Evolutionary conservation across 2,329 filamentous ascomycete genomes (phyloP).

Genomic region (Parastagonospora avenae): DNA sequence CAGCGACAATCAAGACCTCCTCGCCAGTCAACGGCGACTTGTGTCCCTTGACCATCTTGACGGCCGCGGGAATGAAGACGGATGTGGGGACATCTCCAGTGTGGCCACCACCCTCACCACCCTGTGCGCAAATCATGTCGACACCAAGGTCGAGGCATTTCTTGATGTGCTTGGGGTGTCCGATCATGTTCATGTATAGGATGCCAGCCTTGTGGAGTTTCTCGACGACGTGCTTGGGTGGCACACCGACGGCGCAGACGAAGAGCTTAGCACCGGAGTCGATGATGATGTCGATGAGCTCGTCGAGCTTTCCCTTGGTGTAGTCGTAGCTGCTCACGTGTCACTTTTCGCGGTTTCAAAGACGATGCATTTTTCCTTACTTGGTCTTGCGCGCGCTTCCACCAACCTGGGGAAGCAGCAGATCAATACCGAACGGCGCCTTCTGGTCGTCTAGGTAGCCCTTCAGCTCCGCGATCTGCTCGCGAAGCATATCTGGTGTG

Average conservation of each 20-base stretch:
- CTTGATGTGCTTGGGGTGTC: constrained; percentile 97
- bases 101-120: constrained; percentile 95
- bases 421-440: constrained; percentile 91
- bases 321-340: constrained; percentile 82
- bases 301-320: constrained; percentile 96
- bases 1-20: constrained; percentile 89
- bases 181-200: constrained; percentile 99
- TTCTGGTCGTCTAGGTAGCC: constrained; percentile 85
- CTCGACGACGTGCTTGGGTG: constrained; percentile 86
- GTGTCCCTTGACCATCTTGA: constrained; percentile 77
- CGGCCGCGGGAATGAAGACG: constrained; percentile 89
- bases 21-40: constrained; percentile 86
- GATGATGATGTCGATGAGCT: constrained; percentile 90
- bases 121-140: constrained; percentile 98
- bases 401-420: constrained; percentile 92
- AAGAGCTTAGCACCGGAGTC: constrained; percentile 89
- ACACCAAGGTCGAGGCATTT: constrained; percentile 89
- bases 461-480: constrained; percentile 96
- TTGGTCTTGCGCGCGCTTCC: constrained; percentile 95
- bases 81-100: constrained; percentile 92
- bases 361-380: constrained; percentile 49
- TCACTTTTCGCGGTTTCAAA: constrained; percentile 4
- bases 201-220: constrained; percentile 85
- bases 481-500: constrained; percentile 94
- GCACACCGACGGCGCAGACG: constrained; percentile 94